Evolutionary conservation across 2,329 filamentous ascomycete species (phyloP).

Genomic region (Penicillium polonicum): DNA sequence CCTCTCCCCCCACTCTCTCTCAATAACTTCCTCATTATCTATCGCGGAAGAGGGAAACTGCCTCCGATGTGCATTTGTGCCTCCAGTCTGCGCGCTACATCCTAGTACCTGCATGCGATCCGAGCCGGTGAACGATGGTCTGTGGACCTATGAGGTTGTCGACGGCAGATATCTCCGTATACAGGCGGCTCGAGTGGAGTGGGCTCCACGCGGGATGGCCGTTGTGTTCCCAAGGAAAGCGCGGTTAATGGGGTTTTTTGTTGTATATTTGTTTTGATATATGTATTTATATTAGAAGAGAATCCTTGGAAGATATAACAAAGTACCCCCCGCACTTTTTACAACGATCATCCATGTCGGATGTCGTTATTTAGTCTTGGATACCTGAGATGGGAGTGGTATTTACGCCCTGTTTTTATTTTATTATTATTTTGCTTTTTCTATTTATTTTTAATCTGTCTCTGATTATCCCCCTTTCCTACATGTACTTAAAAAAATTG

Average conservation of each 20-base stretch:
- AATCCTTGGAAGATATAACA: not conserved
- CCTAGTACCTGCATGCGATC: constrained; percentile 32
- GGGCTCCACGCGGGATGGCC: constrained; percentile 15
- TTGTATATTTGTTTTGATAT: not conserved
- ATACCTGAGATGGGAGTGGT: not conserved
- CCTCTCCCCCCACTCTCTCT: not conserved
- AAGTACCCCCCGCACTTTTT: constrained; percentile 9
- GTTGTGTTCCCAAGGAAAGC: constrained; percentile 1
- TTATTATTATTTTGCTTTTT: not conserved
- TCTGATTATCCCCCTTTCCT: not conserved
- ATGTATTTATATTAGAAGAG: not conserved
- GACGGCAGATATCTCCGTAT: constrained; percentile 21
- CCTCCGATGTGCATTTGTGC: constrained; percentile 12
- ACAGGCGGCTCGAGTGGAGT: not conserved
- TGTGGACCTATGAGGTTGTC: constrained; percentile 20
- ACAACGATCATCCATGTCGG: not conserved
- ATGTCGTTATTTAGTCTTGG: not conserved
- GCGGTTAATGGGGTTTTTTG: not conserved
- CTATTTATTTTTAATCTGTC: not conserved
- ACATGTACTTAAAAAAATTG: not conserved
- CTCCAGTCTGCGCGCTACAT: constrained; percentile 18
- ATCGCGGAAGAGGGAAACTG: not conserved
- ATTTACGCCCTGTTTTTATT: not conserved
- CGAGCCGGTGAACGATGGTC: constrained; percentile 29
- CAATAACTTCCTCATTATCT: not conserved